These are phyloP conservation scores for Fragaria vesca DNA, from an alignment of 306 rosid species.

Conservation along the genomic window DNA sequence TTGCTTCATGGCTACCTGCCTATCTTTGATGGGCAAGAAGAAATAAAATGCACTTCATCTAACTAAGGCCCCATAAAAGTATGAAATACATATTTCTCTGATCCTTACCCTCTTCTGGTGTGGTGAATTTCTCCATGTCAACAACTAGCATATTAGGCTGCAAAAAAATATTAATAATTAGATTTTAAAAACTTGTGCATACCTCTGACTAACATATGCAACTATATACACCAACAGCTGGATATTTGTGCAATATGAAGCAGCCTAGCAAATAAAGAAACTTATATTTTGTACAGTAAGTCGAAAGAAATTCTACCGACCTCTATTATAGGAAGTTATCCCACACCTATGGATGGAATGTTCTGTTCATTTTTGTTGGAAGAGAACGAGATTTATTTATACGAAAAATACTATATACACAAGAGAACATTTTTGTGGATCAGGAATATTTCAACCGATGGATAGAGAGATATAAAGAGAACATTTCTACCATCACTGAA, in stretches of 20 bases:
- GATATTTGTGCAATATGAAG: neutral
- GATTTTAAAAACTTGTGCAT: neutral
- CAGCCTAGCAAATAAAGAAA: neutral
- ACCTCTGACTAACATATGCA: conserved; percentile 16
- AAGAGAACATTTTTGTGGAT: neutral
- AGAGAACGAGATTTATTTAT: neutral
- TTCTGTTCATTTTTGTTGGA: neutral
- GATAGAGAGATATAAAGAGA: neutral
- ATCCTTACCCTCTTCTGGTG: conserved; percentile 63
- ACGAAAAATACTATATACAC: neutral
- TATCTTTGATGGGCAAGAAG: neutral
- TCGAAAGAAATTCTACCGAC: neutral
- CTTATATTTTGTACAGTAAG: neutral
- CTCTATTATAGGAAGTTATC: neutral
- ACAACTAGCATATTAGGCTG: conserved; percentile 99
- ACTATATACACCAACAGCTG: neutral
- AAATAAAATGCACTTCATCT: neutral
- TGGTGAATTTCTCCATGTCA: conserved; percentile 83
- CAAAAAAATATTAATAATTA: conserved; percentile 34
- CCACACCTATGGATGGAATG: neutral
- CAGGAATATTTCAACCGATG: neutral
- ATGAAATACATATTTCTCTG: neutral
- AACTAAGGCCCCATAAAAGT: neutral
- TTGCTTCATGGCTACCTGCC: neutral
- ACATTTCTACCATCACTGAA: neutral